Evolutionary conservation across 2,329 filamentous ascomycete genomes (phyloP), one percentile per base, ranked within the genome.

Genomic region (Ophiocordyceps unilateralis): DNA sequence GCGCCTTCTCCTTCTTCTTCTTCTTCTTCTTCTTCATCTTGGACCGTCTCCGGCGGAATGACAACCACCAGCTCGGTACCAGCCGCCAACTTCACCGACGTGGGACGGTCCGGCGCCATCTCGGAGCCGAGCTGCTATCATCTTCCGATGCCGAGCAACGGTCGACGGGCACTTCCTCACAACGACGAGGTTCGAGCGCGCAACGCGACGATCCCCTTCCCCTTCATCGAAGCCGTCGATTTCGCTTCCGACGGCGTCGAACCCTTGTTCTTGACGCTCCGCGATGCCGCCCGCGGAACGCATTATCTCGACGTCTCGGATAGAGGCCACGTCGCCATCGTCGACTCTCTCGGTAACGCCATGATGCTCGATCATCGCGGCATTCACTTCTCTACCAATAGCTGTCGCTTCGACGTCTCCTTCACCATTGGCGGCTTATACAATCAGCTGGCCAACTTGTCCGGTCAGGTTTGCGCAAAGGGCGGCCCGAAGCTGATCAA

Each of bases 211-310:
- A 55, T 62, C 6, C 58, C 59, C 1, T 51, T 55, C 20, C 59
- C 61, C 0, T 64, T 60, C 39, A 55, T 64, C 4, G 58, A 64
- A 41, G 57, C 61, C 0, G 51, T 64, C 20, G 53, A 56, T 37
- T 58, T 63, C 40, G 53, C 58, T 20, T 49, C 47, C 3, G 51
- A 56, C 15, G 57, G 55, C 1, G 43, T 61, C 2, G 48, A 54
- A 4, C 59, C 61, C 0, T 41, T 62, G 2, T 63, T 56, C 38
- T 41, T 64, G 12, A 58, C 59, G 0, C 44, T 63, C 4, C 46
- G 55, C 0, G 57, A 64, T 41, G 48, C 49, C 3, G 43, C 47
- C 7, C 50, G 55, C 2, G 53, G 51, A 0, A 51, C 52, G 0
- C 48, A 57, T 41, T 53, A 53, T 39, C 44, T 64, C 2, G 62